Percentiles rank a stretch among this genome's conserved stretches.
Conservation (phyloP, 2,329 filamentous ascomycete species). For the Phyllosticta citrichinensis region DNA sequence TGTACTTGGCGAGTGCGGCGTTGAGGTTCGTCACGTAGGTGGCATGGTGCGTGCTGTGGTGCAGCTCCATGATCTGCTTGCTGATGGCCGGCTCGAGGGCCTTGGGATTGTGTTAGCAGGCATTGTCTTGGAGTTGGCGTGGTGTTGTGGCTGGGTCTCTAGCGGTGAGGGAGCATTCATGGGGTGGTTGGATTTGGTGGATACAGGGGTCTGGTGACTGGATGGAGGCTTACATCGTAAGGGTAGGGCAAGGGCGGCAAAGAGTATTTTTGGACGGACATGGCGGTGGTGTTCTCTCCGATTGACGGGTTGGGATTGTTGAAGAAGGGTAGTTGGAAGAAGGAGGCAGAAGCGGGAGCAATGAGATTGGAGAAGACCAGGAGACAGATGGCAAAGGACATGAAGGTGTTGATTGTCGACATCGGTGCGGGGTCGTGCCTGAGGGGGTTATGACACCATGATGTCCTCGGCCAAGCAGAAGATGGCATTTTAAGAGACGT, state of each 20-base stretch:
- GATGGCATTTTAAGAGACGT: background rate
- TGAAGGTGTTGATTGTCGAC: background rate
- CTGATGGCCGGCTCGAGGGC: slow-evolving; percentile 67
- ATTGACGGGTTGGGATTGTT: slow-evolving; percentile 17
- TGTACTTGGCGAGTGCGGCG: slow-evolving; percentile 51
- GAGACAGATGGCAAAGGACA: slow-evolving; percentile 3
- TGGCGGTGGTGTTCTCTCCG: slow-evolving; percentile 25
- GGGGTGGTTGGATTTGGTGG: background rate
- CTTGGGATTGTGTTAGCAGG: slow-evolving; percentile 26
- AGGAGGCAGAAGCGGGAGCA: background rate
- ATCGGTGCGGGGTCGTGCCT: background rate
- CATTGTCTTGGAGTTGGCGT: background rate
- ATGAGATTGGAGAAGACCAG: slow-evolving; percentile 3
- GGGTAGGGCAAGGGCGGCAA: slow-evolving; percentile 59
- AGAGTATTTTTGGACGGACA: slow-evolving; percentile 40
- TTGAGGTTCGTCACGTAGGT: slow-evolving; percentile 71
- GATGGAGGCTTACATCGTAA: slow-evolving; percentile 49
- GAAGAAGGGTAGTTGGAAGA: slow-evolving; percentile 9
- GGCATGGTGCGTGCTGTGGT: slow-evolving; percentile 71
- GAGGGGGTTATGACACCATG: slow-evolving; percentile 8
- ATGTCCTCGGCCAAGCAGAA: background rate
- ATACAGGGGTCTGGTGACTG: background rate
- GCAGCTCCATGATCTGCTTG: slow-evolving; percentile 69
- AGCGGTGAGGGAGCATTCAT: background rate
- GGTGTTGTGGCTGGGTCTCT: background rate